Conservation (phyloP, 108 stramenopile species). For the Cylindrotheca closterium region DNA sequence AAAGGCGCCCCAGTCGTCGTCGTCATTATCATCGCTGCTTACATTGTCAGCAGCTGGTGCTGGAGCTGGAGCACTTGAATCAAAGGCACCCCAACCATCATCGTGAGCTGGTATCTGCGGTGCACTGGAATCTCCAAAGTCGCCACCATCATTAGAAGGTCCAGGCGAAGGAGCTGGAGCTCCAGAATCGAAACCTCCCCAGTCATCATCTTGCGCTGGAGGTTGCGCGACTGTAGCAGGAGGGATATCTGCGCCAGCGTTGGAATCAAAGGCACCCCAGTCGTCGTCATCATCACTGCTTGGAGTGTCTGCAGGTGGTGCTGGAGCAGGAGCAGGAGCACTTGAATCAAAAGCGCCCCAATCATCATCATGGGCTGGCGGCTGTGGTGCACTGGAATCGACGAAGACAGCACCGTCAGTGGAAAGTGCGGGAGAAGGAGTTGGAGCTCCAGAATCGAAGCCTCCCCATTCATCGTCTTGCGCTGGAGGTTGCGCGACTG, state of each 20-base stretch:
- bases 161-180: neutral
- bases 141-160: slow-evolving; percentile 12
- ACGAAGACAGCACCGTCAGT: slow-evolving; percentile 24
- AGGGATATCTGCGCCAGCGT: neutral
- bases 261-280: neutral
- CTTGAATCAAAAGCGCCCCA: neutral
- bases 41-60: neutral
- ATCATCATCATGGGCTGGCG: neutral
- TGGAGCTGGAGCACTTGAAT: neutral
- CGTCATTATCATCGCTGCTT: neutral
- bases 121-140: slow-evolving; percentile 29
- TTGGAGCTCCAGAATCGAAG: slow-evolving; percentile 3
- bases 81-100: neutral
- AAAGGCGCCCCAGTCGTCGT: neutral
- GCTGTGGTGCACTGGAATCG: slow-evolving; percentile 6
- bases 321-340: too few relatives aligned
- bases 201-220: slow-evolving; percentile 14
- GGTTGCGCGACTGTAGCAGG: neutral
- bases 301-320: too few relatives aligned
- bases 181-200: slow-evolving; percentile 22
- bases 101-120: neutral
- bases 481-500: neutral
- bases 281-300: too few relatives aligned
- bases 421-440: neutral
- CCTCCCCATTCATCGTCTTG: slow-evolving; percentile 34